Evolutionary conservation across 2,329 filamentous ascomycete species (phyloP), one percentile per base, ranked within the genome.

Genomic region (Hypomyces rosellus): DNA sequence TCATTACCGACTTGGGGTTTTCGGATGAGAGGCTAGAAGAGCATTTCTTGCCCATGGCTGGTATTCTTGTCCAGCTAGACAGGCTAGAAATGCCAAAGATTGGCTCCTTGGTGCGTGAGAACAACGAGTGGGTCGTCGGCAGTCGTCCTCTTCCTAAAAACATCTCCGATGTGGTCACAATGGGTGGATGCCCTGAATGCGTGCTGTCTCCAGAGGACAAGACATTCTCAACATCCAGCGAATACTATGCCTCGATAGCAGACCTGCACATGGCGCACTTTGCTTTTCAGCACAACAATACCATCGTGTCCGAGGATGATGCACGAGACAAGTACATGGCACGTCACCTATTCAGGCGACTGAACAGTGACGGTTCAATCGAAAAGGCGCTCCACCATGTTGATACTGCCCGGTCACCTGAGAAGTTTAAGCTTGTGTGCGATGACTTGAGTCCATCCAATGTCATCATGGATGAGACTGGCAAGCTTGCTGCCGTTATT

Each of bases 51-150:
- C 63, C 75, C 52, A 63, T 75, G 50, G 72, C 72, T 12, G 63
- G 67, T 25, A 69, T 73, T 36, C 25, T 74, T 14, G 60, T 75
- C 4, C 65, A 74, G 49, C 63, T 76, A 1, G 67, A 61, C 14
- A 57, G 5, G 3, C 56, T 63, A 1, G 63, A 55, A 1, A 68
- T 74, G 22, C 43, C 61, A 25, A 56, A 57, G 20, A 73, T 75
- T 30, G 72, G 72, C 1, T 69, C 65, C 8, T 56, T 73, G 2
- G 46, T 54, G 30, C 51, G 68, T 42, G 47, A 58, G 2, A 54
- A 61, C 13, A 49, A 60, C 16, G 57, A 60, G 58, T 57, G 54
- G 40, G 63, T 68, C 6, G 54, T 50, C 11, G 59, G 60, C 34
- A 33, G 5, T 11, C 59, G 67, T 22, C 70, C 69, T 18, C 53